Evolutionary conservation across 805 yeast genomes (phyloP).

Genomic region (Tetrapisispora taiwanensis): DNA sequence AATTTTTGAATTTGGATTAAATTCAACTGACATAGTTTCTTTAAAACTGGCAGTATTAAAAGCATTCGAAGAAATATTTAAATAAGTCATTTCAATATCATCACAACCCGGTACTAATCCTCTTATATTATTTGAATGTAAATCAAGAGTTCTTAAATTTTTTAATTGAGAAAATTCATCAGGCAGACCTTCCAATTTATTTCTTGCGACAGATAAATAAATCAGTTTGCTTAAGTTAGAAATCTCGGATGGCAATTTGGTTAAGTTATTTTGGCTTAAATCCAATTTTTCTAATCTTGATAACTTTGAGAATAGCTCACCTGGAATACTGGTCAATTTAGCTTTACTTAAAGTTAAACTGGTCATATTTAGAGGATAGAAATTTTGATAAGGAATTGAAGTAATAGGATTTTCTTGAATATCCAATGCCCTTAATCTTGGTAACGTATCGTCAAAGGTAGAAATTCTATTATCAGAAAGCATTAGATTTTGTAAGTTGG

Average conservation of each 20-base stretch:
- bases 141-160: slow-evolving; percentile 56
- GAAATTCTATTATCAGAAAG: slow-evolving; percentile 71
- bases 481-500: slow-evolving; percentile 58
- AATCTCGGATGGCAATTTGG: slow-evolving; percentile 61
- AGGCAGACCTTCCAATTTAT: slow-evolving; percentile 67
- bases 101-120: slow-evolving; percentile 58
- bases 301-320: slow-evolving; percentile 49
- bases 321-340: slow-evolving; percentile 63
- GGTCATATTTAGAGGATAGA: slow-evolving; percentile 48
- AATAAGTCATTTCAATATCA: slow-evolving; percentile 45
- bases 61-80: slow-evolving; percentile 69
- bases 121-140: slow-evolving; percentile 77
- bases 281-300: slow-evolving; percentile 62
- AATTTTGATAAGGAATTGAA: slow-evolving; percentile 29
- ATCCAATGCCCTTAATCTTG: slow-evolving; percentile 55
- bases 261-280: slow-evolving; percentile 74
- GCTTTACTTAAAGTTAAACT: slow-evolving; percentile 74
- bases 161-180: slow-evolving; percentile 48
- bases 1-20: slow-evolving; percentile 17
- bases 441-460: slow-evolving; percentile 52
- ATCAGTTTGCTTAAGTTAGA: slow-evolving; percentile 48
- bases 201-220: slow-evolving; percentile 60
- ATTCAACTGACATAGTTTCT: slow-evolving; percentile 28
- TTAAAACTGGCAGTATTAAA: slow-evolving; percentile 34
- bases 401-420: slow-evolving; percentile 82